These are phyloP conservation scores for Asterochloris sp. DNA, from an alignment of 139 green algal genomes.

Conservation along the genomic window DNA sequence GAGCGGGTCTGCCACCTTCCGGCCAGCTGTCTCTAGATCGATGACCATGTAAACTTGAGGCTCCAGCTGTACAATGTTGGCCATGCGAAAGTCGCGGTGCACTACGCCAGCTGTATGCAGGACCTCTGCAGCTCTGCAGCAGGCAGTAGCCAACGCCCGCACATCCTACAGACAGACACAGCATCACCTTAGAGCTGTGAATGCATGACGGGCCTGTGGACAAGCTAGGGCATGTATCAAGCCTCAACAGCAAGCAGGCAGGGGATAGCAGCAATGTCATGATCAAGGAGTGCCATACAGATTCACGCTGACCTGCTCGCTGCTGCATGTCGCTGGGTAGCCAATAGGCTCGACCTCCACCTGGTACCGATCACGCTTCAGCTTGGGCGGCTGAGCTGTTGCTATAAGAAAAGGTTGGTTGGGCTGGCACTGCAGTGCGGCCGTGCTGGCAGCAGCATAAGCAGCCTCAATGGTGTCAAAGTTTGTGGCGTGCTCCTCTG, in stretches of 20 bases:
- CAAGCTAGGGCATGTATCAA: neutral
- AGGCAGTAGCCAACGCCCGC: neutral
- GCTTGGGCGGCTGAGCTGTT: no score
- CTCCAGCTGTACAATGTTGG: conserved; percentile 6
- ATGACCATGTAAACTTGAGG: conserved; percentile 7
- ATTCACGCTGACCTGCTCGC: conserved; percentile 1
- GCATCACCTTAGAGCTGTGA: neutral
- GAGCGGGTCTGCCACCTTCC: neutral
- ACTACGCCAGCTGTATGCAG: neutral
- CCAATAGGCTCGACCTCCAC: neutral
- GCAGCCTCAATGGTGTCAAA: neutral
- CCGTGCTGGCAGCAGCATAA: neutral
- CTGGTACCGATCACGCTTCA: no score
- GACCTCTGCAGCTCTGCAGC: conserved; percentile 5
- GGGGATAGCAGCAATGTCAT: neutral
- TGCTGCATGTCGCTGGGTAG: neutral
- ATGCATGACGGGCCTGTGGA: neutral
- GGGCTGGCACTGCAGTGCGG: no score
- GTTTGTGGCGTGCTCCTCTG: neutral
- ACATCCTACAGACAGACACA: conserved; percentile 6
- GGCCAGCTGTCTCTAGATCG: neutral
- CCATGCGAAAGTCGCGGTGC: conserved; percentile 10
- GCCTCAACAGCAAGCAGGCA: neutral
- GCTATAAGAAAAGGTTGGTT: no score
- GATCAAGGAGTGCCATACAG: neutral